Conservation (phyloP, 2,329 filamentous ascomycete genomes). For the Neopestalotiopsis clavispora region DNA sequence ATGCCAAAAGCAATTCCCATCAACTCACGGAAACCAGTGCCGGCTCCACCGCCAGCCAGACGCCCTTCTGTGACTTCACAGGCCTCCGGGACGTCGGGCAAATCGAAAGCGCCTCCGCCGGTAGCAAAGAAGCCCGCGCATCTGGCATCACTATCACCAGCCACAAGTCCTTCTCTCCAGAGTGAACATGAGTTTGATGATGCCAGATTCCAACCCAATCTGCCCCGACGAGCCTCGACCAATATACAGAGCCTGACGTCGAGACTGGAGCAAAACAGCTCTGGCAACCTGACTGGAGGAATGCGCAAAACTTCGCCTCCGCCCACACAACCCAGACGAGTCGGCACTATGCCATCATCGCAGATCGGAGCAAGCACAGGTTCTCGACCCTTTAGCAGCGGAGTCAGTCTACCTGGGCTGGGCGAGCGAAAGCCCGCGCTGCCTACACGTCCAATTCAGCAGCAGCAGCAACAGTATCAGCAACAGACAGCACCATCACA, state of each 20-base stretch:
- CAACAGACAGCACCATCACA: constrained; percentile 16
- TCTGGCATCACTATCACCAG: constrained; percentile 42
- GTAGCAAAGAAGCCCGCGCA: constrained; percentile 69
- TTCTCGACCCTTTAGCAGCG: constrained; percentile 20
- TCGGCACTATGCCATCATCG: constrained; percentile 10
- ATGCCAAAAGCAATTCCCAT: constrained; percentile 30
- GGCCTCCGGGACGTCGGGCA: constrained; percentile 24
- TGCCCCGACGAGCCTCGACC: constrained; percentile 30
- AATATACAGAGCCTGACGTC: constrained; percentile 36
- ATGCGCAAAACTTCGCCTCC: constrained; percentile 29
- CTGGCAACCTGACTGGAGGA: constrained; percentile 31
- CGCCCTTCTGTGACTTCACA: constrained; percentile 28
- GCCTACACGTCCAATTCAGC: constrained; percentile 31
- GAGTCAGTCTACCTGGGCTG: constrained; percentile 33
- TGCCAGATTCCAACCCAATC: constrained; percentile 29
- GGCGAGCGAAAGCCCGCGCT: constrained; percentile 35
- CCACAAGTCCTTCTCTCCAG: constrained; percentile 28
- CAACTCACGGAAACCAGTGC: constrained; percentile 29
- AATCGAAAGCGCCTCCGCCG: constrained; percentile 42
- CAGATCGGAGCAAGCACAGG: background rate
- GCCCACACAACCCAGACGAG: constrained; percentile 16
- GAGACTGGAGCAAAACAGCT: constrained; percentile 32
- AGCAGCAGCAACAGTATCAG: background rate
- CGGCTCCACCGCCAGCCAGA: constrained; percentile 23
- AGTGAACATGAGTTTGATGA: constrained; percentile 25